phyloP scores from a whole-genome alignment of 768 basidiomycete species.

The Lactarius hatsudake region DNA sequence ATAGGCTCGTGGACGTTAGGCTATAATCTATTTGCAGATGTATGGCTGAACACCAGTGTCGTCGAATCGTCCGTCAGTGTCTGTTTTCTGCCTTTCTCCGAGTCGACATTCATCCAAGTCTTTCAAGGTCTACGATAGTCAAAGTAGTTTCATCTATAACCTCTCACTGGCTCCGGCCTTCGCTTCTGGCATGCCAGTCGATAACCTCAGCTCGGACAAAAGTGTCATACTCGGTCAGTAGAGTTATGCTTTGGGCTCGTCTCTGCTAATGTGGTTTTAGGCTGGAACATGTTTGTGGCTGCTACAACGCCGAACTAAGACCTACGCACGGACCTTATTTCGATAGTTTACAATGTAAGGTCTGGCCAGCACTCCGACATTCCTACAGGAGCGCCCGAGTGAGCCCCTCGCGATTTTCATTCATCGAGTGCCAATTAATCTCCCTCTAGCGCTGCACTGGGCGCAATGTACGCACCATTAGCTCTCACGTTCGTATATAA shows the following conservation, averaged over 20 bases:
- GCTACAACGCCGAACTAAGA: conserved; percentile 1
- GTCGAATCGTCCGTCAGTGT: conserved; percentile 35
- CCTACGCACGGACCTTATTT: conserved; percentile 14
- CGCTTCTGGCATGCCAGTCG: conserved; percentile 12
- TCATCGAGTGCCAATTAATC: not conserved
- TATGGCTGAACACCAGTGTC: conserved; percentile 50
- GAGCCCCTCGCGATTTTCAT: not conserved
- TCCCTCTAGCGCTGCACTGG: conserved; percentile 26
- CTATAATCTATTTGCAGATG: conserved; percentile 64
- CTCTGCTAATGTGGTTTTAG: conserved; percentile 2
- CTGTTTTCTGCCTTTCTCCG: not conserved
- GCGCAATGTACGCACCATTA: conserved; percentile 29
- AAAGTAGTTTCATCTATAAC: conserved; percentile 11
- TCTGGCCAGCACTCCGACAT: too few species aligned
- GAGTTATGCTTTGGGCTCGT: not conserved
- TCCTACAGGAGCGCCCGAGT: conserved; percentile 5
- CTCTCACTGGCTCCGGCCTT: not conserved
- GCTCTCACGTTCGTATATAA: conserved; percentile 25
- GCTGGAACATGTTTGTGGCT: conserved; percentile 20
- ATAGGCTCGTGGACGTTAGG: conserved; percentile 50
- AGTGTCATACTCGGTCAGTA: not conserved
- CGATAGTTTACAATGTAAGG: not conserved
- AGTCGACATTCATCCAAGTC: not conserved
- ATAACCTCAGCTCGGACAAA: not conserved
- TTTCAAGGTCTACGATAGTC: conserved; percentile 11